Base-by-base conservation (phyloP, 2,329 filamentous ascomycete species). In the Aspergillus novoparasiticus region DNA sequence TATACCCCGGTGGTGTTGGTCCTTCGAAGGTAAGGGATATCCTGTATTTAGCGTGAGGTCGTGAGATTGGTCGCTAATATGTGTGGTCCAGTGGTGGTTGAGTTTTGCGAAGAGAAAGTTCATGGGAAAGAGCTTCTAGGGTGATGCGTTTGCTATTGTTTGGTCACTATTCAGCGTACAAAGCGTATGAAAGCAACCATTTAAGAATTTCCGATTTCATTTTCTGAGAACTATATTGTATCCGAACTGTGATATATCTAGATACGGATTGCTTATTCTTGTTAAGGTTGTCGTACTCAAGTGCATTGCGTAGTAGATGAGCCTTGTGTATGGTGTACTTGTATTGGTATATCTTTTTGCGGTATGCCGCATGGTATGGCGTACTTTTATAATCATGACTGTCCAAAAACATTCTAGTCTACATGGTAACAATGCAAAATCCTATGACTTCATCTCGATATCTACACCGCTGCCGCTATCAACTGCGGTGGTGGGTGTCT, bases 71-170 rank as follows among this genome's bases (percentile, higher is more conserved):
- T 32, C 65, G 76, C 26, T 21, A 26, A 60, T 62, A n/a, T 46
- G 19, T 65, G 86, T 83, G 79, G 8, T 41, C 16, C 87, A 96
- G 88, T 98, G 94, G 92, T 99, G 95, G 95, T 81, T 99, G 78
- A 98, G 95, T 85, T 99, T 97, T 79, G 92, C 92, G 59, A 98
- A 98, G 89, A 90, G 95, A 82, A 97, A 97, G 88, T 99, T 99
- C 77, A 98, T 99, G 95, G 94, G 94, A 78, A 98, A 98, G 88
- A 87, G 87, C 70, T 83, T 95, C 81, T 94, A 84, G 69, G 72
- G 43, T 63, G 56, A 61, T 39, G 45, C 23, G 74, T 60, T 34
- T 64, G 61, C 63, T 66, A 70, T 69, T 53, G 53, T 62, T 46
- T 28, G 53, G 41, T 48, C 48, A 34, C 58, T 54, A 36, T 54